These are phyloP conservation scores for Exsudoporus frostii DNA, from an alignment of 768 basidiomycete species.

Conservation along the genomic window DNA sequence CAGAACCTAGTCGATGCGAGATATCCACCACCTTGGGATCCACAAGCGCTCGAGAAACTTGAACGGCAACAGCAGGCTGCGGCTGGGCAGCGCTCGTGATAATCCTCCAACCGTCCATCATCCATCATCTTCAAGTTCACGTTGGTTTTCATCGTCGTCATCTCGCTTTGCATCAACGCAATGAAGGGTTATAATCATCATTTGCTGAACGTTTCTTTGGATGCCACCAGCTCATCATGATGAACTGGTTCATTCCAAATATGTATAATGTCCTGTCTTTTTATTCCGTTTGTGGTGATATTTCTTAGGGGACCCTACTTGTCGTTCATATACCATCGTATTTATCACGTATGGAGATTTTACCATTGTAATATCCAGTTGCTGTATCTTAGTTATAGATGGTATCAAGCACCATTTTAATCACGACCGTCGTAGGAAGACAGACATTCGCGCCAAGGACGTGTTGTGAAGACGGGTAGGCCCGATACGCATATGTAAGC, in stretches of 20 bases:
- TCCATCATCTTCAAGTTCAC: neutral
- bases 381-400: slow-evolving; percentile 19
- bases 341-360: slow-evolving; percentile 1
- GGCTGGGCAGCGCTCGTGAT: slow-evolving; percentile 9
- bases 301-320: slow-evolving; percentile 8
- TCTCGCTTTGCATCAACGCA: neutral
- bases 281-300: neutral
- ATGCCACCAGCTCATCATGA: neutral
- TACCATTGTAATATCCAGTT: slow-evolving; percentile 20
- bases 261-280: neutral
- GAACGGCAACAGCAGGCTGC: slow-evolving; percentile 26
- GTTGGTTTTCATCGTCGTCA: neutral
- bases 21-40: slow-evolving; percentile 70
- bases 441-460: neutral
- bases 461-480: neutral
- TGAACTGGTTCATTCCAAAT: neutral
- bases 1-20: slow-evolving; percentile 75
- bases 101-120: neutral
- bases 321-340: slow-evolving; percentile 14
- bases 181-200: neutral
- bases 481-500: neutral
- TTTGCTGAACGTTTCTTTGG: slow-evolving; percentile 2
- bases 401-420: neutral
- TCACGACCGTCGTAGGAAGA: neutral
- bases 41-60: slow-evolving; percentile 35